These are phyloP conservation scores for Ophiocordyceps camponoti-leonardi DNA, from an alignment of 2,329 filamentous ascomycete species.

Conservation along the genomic window DNA sequence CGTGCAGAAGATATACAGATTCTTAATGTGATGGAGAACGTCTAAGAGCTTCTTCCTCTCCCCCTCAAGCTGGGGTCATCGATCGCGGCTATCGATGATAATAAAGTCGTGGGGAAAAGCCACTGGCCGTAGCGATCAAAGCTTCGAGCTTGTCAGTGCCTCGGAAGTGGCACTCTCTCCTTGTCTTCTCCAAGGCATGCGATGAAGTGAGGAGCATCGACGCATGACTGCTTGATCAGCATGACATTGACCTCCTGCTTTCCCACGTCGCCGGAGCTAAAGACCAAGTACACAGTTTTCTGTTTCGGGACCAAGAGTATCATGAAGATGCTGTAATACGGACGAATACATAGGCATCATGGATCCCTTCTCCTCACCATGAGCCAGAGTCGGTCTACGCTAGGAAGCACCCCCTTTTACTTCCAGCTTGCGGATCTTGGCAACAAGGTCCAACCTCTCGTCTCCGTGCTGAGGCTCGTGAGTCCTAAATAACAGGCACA, in stretches of 20 bases:
- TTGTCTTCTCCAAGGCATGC: background rate
- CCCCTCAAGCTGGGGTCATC: background rate
- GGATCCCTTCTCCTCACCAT: no score
- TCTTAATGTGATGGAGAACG: background rate
- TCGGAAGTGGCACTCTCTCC: background rate
- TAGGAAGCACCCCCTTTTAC: no score
- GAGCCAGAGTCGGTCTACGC: no score
- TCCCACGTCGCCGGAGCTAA: conserved; percentile 1
- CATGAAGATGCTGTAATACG: background rate
- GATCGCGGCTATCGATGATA: conserved; percentile 2
- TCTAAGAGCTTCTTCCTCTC: background rate
- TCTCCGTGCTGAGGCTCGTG: no score
- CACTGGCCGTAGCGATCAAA: background rate
- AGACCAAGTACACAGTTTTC: no score
- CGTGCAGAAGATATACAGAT: conserved; percentile 2
- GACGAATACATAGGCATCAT: no score
- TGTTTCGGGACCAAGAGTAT: no score
- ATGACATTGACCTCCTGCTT: conserved; percentile 1
- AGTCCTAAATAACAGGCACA: no score
- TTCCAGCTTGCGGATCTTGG: no score
- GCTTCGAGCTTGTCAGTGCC: background rate
- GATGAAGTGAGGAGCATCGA: conserved; percentile 1
- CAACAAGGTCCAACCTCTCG: no score
- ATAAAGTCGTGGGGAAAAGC: conserved; percentile 1
- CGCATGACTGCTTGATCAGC: conserved; percentile 3